Conservation (phyloP, 1,284 basidiomycete species). For the Tausonia pullulans region DNA sequence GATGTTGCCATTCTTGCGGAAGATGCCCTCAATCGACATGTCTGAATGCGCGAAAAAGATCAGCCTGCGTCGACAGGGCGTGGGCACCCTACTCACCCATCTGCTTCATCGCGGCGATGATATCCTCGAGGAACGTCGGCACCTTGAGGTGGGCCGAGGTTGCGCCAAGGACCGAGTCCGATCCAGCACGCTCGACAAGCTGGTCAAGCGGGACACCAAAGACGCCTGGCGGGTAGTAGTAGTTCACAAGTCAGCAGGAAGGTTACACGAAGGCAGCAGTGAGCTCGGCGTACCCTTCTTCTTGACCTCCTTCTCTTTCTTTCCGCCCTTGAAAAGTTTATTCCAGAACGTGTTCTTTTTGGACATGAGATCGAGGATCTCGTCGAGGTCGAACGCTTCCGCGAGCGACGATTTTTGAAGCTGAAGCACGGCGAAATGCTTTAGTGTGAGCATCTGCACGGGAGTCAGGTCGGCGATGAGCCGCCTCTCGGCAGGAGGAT, state of each 20-base stretch:
- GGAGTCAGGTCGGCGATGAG: slow-evolving; percentile 74
- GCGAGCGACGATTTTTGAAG: slow-evolving; percentile 65
- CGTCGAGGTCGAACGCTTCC: slow-evolving; percentile 78
- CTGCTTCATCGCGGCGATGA: slow-evolving; percentile 94
- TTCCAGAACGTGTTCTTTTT: slow-evolving; percentile 97
- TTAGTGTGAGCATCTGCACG: slow-evolving; percentile 79
- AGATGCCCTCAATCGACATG: slow-evolving; percentile 97
- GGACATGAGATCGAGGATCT: slow-evolving; percentile 81
- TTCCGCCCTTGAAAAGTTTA: slow-evolving; percentile 83
- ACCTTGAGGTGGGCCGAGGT: slow-evolving; percentile 76
- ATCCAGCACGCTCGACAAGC: slow-evolving; percentile 87
- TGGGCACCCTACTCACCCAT: slow-evolving; percentile 61
- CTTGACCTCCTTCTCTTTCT: slow-evolving; percentile 73
- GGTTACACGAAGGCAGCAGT: not conserved
- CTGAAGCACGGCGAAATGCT: slow-evolving; percentile 77
- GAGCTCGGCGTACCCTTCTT: slow-evolving; percentile 61
- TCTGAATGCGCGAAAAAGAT: slow-evolving; percentile 42
- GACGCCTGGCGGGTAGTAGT: slow-evolving; percentile 45
- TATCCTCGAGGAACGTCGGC: slow-evolving; percentile 95
- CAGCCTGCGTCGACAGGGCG: not conserved
- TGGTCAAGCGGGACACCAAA: slow-evolving; percentile 90
- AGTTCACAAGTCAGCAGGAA: not conserved
- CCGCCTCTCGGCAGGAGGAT: slow-evolving; percentile 52
- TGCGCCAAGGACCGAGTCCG: slow-evolving; percentile 77
- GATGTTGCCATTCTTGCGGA: slow-evolving; percentile 97